Evolutionary conservation across 495 filamentous ascomycete species (phyloP), one percentile per base, ranked within the genome.

Genomic region (Trichoderma gamsii): DNA sequence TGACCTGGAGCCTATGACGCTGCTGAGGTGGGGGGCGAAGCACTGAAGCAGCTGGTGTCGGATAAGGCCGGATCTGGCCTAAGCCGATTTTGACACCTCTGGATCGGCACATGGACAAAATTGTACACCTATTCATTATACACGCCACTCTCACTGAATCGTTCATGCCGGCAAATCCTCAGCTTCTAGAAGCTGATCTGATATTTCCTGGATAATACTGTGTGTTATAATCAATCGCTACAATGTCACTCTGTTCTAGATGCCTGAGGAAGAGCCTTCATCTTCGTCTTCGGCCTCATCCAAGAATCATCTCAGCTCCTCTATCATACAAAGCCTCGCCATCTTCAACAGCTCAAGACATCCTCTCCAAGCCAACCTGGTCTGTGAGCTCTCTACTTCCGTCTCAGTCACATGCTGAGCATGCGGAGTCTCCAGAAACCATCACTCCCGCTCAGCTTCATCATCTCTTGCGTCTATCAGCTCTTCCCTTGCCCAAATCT

Each of bases 391-490:
- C 89, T 7, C 85, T 97, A 15, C 86, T 97, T 5, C 72, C 82
- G 0, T 59, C 74, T 41, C 15, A 73, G 21, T 73, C 84, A 23
- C 65, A 77, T 32, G 27, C 76, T 67, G 74, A 68, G 72, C 65
- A 77, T 32, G 27, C 76, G 67, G 74, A 68, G 72, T 77, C 46
- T 73, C 86, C 65, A 18, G 66, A 64, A 68, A 23, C 69, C 72
- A 81, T 86, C 71, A 81, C 81, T 2, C 70, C 77, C 2, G 4
- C 72, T 18, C 80, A 78, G 73, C 84, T 99, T 1, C 86, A 86
- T 69, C 95, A 97, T 77, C 89, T 99, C 13, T 88, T 96, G 51
- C 90, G 92, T 18, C 88, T 99, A 68, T 97, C 93, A 8, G 92
- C 95, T 41, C 88, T 98, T 0, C 92, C 94, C 0, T 83, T 83